phyloP scores from a whole-genome alignment of 2,329 filamentous ascomycete genomes.

The Hypoxylon sp. region DNA sequence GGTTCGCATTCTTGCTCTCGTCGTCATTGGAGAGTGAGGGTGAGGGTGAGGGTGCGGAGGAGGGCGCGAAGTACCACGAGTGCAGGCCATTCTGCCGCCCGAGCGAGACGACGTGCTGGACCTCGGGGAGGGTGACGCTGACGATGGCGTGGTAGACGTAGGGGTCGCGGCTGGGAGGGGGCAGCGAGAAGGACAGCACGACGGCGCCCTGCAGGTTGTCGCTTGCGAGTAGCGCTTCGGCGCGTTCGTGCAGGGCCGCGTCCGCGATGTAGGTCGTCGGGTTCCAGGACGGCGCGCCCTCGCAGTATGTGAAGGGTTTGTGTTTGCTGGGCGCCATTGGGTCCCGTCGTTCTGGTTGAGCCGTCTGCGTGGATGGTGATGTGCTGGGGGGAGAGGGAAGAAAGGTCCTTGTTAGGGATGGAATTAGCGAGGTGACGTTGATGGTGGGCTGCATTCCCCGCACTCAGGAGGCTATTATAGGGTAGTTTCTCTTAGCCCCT shows the following conservation, averaged over 20 bases:
- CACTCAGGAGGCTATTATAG: slow-evolving; percentile 31
- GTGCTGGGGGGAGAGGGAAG: too few species aligned
- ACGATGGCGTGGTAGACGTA: slow-evolving; percentile 66
- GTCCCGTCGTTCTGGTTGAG: background rate
- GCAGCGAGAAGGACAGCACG: slow-evolving; percentile 59
- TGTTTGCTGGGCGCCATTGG: slow-evolving; percentile 39
- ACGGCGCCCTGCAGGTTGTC: slow-evolving; percentile 61
- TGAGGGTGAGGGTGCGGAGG: slow-evolving; percentile 31
- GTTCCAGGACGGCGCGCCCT: slow-evolving; percentile 60
- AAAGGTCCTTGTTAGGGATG: background rate
- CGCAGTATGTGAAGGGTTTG: slow-evolving; percentile 55
- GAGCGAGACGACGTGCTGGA: slow-evolving; percentile 60
- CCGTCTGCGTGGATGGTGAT: too few species aligned
- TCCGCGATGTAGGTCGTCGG: slow-evolving; percentile 58
- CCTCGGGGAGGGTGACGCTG: slow-evolving; percentile 62
- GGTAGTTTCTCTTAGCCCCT: slow-evolving; percentile 19
- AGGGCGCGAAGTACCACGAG: slow-evolving; percentile 60
- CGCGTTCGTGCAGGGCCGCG: slow-evolving; percentile 54
- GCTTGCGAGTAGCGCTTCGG: slow-evolving; percentile 54
- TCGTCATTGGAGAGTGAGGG: background rate
- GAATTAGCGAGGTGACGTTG: background rate
- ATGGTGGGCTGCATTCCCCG: slow-evolving; percentile 23
- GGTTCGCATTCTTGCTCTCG: too few species aligned
- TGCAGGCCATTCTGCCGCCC: slow-evolving; percentile 62
- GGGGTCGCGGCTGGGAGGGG: slow-evolving; percentile 54